phyloP scores from a whole-genome alignment of 2,329 filamentous ascomycete genomes.

The Trichoderma pleuroti region DNA sequence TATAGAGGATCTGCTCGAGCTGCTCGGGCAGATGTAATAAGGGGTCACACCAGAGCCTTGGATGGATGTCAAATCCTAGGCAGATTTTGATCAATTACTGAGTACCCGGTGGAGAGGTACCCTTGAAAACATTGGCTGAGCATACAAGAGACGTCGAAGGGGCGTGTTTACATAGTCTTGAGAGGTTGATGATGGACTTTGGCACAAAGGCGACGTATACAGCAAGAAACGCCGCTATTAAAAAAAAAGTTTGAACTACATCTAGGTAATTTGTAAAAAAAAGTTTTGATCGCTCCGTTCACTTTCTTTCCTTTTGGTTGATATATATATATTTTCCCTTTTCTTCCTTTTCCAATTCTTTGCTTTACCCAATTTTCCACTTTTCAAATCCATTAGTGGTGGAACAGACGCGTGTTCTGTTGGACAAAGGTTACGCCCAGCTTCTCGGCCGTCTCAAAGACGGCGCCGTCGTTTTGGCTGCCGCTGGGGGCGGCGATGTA shows the following conservation, averaged over 20 bases:
- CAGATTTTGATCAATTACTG: too few species aligned
- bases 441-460: slow-evolving; percentile 88
- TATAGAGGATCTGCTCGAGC: neutral
- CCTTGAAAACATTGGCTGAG: neutral
- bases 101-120: neutral
- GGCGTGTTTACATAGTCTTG: neutral
- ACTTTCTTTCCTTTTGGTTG: neutral
- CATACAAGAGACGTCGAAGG: neutral
- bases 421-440: slow-evolving; percentile 91
- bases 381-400: slow-evolving; percentile 61
- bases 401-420: slow-evolving; percentile 91
- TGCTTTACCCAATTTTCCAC: neutral
- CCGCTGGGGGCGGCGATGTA: slow-evolving; percentile 93
- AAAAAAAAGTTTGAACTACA: neutral
- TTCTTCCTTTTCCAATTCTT: neutral
- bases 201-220: neutral
- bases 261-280: slow-evolving; percentile 4
- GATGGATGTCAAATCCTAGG: neutral
- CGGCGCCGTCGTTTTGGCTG: slow-evolving; percentile 77
- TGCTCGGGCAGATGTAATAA: neutral
- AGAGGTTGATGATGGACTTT: neutral
- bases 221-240: neutral
- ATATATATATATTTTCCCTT: neutral
- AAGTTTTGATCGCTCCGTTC: slow-evolving; percentile 11
- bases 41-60: neutral